Evolutionary conservation across 352 stramenopile species (phyloP), one percentile per base, ranked within the genome.

Genomic region (Phytopythium montanum): DNA sequence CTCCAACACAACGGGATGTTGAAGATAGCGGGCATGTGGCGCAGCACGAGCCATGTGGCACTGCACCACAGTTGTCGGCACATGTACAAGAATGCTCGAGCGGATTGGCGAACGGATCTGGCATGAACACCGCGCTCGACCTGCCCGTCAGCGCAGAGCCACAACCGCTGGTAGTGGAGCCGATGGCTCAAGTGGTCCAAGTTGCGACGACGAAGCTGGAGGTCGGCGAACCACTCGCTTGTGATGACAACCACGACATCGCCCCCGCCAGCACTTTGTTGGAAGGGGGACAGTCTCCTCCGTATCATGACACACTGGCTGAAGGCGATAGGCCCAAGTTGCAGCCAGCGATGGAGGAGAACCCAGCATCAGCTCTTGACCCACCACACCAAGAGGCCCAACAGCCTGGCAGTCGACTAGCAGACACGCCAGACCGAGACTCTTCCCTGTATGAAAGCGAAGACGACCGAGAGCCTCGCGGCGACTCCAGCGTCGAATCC

Each of bases 401-500:
- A 10, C 39, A 5, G 39, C 5, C 5, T 21, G 10, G 39, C 19
- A 14, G 5, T 28, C 31, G 42, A n/a, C 48, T 28, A 10, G 45
- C 19, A 16, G 50, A 65, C 39, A 62, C 46, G 16, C 45, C 51
- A 16, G 33, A 64, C 12, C 13, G 2, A 7, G 23, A 34, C 21
- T 2, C 5, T 19, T 14, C 9, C 8, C 13, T 33, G 2, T 23
- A 23, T 12, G 36, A 34, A 12, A 45, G 38, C 28, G 26, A 45
- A 21, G 49, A 63, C 31, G 66, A 59, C 2, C 44, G 66, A 6
- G 54, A 48, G 7, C 60, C 38, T 23, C 29, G 26, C n/a, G 50
- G 31, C 6, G 54, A 59, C 8, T 65, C 52, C 18, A 77, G 69
- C 36, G 65, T 74, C 18, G 66, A 77, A 45, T 77, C 69, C 33